A percentile compares a stretch with the other conserved stretches of the same genome.
Evolutionary conservation across 2,329 filamentous ascomycete genomes (phyloP).

Genomic region (Metarhizium brunneum): DNA sequence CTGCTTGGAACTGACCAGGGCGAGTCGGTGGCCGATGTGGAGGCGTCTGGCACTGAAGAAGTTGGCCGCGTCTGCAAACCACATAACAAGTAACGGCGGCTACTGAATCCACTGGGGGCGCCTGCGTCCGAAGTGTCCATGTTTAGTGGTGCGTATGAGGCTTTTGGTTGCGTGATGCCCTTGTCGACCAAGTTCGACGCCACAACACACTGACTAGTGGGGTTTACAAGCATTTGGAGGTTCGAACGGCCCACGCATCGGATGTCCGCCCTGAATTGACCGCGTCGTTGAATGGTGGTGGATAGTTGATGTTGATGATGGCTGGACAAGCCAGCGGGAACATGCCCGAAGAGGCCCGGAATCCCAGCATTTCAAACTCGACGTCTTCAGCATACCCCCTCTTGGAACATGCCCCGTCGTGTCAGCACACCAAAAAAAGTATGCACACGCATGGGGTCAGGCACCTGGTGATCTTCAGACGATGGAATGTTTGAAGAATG

Average conservation of each 20-base stretch:
- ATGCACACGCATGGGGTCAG: neutral
- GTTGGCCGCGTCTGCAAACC: neutral
- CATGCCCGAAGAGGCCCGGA: neutral
- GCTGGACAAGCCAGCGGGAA: neutral
- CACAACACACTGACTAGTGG: neutral
- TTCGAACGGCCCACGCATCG: slow-evolving; percentile 1
- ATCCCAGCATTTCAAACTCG: neutral
- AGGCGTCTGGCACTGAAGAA: neutral
- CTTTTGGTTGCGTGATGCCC: slow-evolving; percentile 2
- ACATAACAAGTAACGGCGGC: neutral
- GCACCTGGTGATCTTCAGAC: neutral
- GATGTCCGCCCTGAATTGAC: neutral
- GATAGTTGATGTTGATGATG: neutral
- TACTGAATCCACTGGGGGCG: slow-evolving; percentile 1
- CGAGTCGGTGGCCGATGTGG: slow-evolving; percentile 1
- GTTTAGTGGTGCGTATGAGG: slow-evolving; percentile 4
- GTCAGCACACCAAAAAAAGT: neutral
- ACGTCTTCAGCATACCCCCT: neutral
- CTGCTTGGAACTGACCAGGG: neutral
- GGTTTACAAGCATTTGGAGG: neutral
- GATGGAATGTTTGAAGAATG: neutral
- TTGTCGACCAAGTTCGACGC: slow-evolving; percentile 1
- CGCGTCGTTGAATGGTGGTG: neutral
- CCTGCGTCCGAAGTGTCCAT: neutral
- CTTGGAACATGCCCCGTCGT: neutral